A percentile compares a stretch with the other conserved stretches of the same genome.
Evolutionary conservation across 495 filamentous ascomycete species (phyloP).

Genomic region (Penicillium ucsense): DNA sequence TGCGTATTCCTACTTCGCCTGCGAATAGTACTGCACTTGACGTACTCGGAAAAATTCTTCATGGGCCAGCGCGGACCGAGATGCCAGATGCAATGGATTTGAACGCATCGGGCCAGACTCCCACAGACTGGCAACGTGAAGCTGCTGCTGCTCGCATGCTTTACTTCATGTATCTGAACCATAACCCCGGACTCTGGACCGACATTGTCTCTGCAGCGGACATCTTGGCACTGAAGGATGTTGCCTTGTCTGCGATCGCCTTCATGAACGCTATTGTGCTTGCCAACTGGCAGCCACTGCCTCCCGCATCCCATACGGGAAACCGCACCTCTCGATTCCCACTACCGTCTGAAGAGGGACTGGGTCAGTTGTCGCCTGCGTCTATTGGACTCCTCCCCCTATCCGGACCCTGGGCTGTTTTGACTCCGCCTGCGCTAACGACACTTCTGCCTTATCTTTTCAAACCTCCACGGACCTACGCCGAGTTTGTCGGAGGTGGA

Average conservation of each 20-base stretch:
- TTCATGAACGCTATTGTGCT: conserved; percentile 45
- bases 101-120: conserved; percentile 23
- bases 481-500: conserved; percentile 48
- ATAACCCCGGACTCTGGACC: conserved; percentile 41
- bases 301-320: conserved; percentile 9
- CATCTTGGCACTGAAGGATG: conserved; percentile 48
- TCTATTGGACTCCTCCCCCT: conserved; percentile 30
- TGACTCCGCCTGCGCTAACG: conserved; percentile 42
- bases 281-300: conserved; percentile 42
- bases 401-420: conserved; percentile 41
- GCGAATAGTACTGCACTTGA: conserved; percentile 45
- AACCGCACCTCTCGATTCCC: conserved; percentile 24
- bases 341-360: conserved; percentile 32
- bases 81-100: conserved; percentile 21
- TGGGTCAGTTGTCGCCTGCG: conserved; percentile 29
- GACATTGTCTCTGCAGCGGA: conserved; percentile 45
- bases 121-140: conserved; percentile 35
- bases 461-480: conserved; percentile 46
- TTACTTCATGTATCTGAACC: conserved; percentile 45
- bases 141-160: conserved; percentile 46
- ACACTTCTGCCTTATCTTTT: conserved; percentile 50
- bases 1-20: conserved; percentile 38
- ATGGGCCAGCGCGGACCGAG: conserved; percentile 33
- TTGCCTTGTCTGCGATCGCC: conserved; percentile 44
- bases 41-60: conserved; percentile 45